Percentiles rank a stretch among this genome's conserved stretches.
phyloP scores from a whole-genome alignment of 441 rosid genomes.

The Eutrema salsugineum region DNA sequence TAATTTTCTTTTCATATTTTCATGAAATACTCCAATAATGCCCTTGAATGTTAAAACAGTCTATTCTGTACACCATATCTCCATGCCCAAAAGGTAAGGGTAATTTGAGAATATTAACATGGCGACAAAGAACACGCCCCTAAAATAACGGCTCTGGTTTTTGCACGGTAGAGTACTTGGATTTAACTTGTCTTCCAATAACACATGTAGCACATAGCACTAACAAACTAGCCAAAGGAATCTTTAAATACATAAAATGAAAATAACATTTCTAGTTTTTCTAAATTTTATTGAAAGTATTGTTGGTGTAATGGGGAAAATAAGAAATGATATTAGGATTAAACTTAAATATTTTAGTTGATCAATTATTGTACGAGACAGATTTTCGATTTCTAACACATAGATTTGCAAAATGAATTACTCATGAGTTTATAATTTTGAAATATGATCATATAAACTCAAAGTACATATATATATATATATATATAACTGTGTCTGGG shows the following conservation, averaged over 20 bases:
- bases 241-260: conserved; percentile 7
- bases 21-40: neutral
- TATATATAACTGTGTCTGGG: neutral
- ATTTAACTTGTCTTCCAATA: conserved; percentile 34
- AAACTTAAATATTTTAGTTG: neutral
- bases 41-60: neutral
- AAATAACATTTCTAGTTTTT: neutral
- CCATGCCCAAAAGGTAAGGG: neutral
- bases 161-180: conserved; percentile 34
- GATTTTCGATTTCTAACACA: neutral
- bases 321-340: neutral
- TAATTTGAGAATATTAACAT: neutral
- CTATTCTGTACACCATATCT: neutral
- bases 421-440: neutral
- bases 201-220: conserved; percentile 11
- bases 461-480: neutral
- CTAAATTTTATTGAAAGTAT: neutral
- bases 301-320: neutral
- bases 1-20: neutral
- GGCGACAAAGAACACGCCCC: conserved; percentile 26
- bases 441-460: neutral
- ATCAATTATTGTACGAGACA: neutral
- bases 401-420: neutral
- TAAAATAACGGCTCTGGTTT: conserved; percentile 26
- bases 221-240: conserved; percentile 22